Percentiles rank a stretch among this genome's conserved stretches.
phyloP scores from a whole-genome alignment of 129 eudicot genomes.

The Flaveria linearis region DNA sequence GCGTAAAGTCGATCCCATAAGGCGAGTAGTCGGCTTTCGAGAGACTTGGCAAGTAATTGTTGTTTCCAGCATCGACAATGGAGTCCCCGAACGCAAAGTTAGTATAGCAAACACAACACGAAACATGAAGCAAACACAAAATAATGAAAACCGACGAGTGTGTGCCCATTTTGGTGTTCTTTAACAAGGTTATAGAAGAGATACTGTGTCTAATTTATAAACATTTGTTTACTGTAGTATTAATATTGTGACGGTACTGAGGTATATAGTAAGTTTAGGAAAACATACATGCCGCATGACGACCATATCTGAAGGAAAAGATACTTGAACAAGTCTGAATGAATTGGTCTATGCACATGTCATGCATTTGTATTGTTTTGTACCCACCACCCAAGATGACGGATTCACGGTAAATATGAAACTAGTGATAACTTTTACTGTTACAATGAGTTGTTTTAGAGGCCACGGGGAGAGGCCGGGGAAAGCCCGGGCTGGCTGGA shows the following conservation, averaged over 20 bases:
- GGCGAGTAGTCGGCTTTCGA: conserved; percentile 74
- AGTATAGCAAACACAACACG: conserved; percentile 32
- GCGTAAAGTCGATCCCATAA: conserved; percentile 62
- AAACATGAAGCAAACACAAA: conserved; percentile 24
- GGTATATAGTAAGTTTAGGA: conserved; percentile 26
- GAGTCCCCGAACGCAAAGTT: conserved; percentile 68
- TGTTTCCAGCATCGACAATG: conserved; percentile 64
- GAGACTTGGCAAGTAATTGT: conserved; percentile 54
- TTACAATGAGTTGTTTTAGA: too few species aligned
- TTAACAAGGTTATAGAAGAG: not conserved
- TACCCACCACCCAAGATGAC: conserved; percentile 18
- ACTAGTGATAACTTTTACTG: not conserved
- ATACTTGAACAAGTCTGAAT: conserved; percentile 41
- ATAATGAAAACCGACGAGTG: conserved; percentile 7
- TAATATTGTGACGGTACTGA: not conserved
- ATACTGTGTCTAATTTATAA: conserved; percentile 8
- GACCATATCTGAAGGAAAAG: conserved; percentile 38
- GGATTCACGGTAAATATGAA: conserved; percentile 10
- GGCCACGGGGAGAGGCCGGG: too few species aligned
- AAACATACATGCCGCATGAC: conserved; percentile 39
- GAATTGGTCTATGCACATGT: conserved; percentile 41
- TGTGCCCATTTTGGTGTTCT: conserved; percentile 15
- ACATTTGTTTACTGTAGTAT: not conserved
- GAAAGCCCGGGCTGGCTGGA: too few species aligned
- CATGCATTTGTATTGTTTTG: conserved; percentile 19